Evolutionary conservation across 2,329 filamentous ascomycete genomes (phyloP), one percentile per base, ranked within the genome.

Genomic region (Rhynchosporium graminicola): DNA sequence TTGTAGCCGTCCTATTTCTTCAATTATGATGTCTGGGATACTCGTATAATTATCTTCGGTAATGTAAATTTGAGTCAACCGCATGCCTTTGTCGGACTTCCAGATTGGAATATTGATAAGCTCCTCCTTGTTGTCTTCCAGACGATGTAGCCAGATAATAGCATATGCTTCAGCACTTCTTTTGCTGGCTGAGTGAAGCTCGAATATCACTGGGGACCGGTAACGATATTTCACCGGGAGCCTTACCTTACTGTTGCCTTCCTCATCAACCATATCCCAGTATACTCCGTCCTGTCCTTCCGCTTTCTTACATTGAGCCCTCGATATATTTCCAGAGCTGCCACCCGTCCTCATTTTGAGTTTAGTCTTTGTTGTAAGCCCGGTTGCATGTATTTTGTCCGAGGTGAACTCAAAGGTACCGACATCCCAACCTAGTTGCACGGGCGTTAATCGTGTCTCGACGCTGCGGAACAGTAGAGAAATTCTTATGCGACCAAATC

Each of bases 161-260:
- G 93, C 89, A 72, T 92, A 96, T 0, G 88, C 88, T 65, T 90
- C 87, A 0, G 88, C 80, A 63, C 85, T 83, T 33, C 90, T 87
- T 73, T 90, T 90, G 57, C 87, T 85, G 0, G 85, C 76, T 0
- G 84, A 79, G 68, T 91, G 87, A 71, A 98, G 90, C 71, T 97
- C 93, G 69, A 98, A 89, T 55, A 97, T 91, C 9, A 98, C 81
- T 0, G 94, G 93, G 0, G 91, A 94, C 43, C 94, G 86, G 77
- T 97, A 97, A 29, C 94, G 88, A 73, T 94, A 90, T 66, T 93
- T 91, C 45, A 98, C 92, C 0, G 95, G 95, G 2, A 99, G 82
- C 3, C 90, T 87, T 33, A 95, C 75, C 45, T 75, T 74, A 3
- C 77, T 75, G 63, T 84, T 82, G 28, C 78, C 78, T 6, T 80